These are phyloP conservation scores for Mixia osmundae DNA, from an alignment of 1,284 basidiomycete genomes.

Conservation along the genomic window DNA sequence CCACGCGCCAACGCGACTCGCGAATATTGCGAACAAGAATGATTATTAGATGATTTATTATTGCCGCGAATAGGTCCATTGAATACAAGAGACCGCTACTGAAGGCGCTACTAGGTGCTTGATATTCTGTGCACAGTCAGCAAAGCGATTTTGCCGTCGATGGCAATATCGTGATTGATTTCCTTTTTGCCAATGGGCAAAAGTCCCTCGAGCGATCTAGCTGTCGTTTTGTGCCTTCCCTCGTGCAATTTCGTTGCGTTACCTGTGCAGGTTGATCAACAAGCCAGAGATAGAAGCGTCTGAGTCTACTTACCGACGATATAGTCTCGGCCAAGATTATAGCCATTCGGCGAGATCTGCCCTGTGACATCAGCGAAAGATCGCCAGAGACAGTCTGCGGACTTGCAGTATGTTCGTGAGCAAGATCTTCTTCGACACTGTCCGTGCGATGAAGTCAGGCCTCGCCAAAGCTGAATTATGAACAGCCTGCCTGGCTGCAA, in stretches of 20 bases:
- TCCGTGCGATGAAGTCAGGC: slow-evolving; percentile 24
- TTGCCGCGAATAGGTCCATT: too few relatives aligned
- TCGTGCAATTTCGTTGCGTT: too few relatives aligned
- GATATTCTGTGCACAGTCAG: too few relatives aligned
- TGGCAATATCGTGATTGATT: slow-evolving; percentile 48
- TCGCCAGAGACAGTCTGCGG: too few relatives aligned
- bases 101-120: too few relatives aligned
- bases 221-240: too few relatives aligned
- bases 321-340: slow-evolving; percentile 36
- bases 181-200: slow-evolving; percentile 23
- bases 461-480: background rate
- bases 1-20: too few relatives aligned
- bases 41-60: too few relatives aligned
- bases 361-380: too few relatives aligned
- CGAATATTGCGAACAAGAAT: too few relatives aligned
- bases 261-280: slow-evolving; percentile 37
- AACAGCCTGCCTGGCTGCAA: slow-evolving; percentile 29
- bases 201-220: slow-evolving; percentile 13
- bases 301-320: slow-evolving; percentile 60
- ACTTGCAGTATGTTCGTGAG: slow-evolving; percentile 8
- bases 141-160: slow-evolving; percentile 67
- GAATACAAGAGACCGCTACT: too few relatives aligned
- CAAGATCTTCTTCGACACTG: slow-evolving; percentile 30
- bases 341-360: slow-evolving; percentile 17
- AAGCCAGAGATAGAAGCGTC: slow-evolving; percentile 43